Conservation (phyloP, 2,329 filamentous ascomycete genomes). For the Amauroascus verrucosus region DNA sequence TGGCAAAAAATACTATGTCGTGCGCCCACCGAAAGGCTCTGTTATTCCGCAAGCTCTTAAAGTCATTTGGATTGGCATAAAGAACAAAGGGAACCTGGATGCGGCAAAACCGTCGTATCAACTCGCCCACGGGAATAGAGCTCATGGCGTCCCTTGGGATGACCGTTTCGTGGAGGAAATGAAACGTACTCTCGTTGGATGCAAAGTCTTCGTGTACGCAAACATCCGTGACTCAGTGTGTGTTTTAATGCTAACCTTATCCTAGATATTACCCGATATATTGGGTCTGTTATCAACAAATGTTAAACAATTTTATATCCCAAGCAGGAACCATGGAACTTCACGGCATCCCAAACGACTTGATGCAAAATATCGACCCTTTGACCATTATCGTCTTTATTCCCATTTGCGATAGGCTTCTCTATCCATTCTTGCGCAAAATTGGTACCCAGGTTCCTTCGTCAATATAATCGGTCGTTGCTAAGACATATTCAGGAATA, state of each 20-base stretch:
- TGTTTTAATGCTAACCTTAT: neutral
- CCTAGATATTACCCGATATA: conserved; percentile 48
- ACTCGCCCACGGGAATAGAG: conserved; percentile 38
- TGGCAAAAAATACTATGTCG: conserved; percentile 36
- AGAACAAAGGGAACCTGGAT: conserved; percentile 45
- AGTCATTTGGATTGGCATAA: conserved; percentile 43
- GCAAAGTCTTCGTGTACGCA: conserved; percentile 57
- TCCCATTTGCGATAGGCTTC: conserved; percentile 54
- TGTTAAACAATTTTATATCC: conserved; percentile 56
- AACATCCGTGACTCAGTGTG: neutral
- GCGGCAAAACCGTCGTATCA: conserved; percentile 59
- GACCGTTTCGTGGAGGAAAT: conserved; percentile 63
- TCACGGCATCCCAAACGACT: conserved; percentile 64
- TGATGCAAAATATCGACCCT: conserved; percentile 66
- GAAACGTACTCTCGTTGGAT: conserved; percentile 54
- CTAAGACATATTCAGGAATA: conserved; percentile 35
- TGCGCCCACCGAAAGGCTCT: conserved; percentile 49
- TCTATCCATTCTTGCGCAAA: conserved; percentile 60
- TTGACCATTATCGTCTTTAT: conserved; percentile 67
- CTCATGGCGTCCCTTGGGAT: conserved; percentile 47
- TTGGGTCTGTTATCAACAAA: conserved; percentile 59
- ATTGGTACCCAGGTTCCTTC: conserved; percentile 19
- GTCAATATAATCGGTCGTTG: neutral
- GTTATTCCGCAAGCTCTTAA: conserved; percentile 57
- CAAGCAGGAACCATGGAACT: conserved; percentile 53